Conservation (phyloP, 1,284 basidiomycete species). For the Fomitiporia mediterranea region DNA sequence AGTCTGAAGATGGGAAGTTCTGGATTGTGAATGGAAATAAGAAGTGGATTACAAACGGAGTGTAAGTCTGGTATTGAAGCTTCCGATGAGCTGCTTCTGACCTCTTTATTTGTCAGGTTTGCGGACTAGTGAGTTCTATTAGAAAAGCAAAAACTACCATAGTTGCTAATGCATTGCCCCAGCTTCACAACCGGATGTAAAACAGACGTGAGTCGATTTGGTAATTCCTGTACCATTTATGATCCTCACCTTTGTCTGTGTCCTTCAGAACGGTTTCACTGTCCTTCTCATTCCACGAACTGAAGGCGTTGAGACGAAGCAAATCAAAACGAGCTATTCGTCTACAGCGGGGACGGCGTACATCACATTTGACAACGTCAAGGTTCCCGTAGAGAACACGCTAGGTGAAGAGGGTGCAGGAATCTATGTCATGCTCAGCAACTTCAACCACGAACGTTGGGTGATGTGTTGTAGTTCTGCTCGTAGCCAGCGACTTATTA, state of each 20-base stretch:
- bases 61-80: slow-evolving; percentile 31
- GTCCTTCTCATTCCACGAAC: slow-evolving; percentile 77
- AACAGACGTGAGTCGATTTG: slow-evolving; percentile 41
- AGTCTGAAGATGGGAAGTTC: slow-evolving; percentile 78
- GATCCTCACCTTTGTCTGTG: neutral
- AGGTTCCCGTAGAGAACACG: slow-evolving; percentile 82
- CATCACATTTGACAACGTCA: slow-evolving; percentile 85
- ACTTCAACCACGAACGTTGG: slow-evolving; percentile 73
- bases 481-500: slow-evolving; percentile 48
- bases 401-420: slow-evolving; percentile 82
- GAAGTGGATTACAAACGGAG: slow-evolving; percentile 83
- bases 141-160: slow-evolving; percentile 32
- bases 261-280: slow-evolving; percentile 68
- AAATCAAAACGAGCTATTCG: slow-evolving; percentile 83
- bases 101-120: slow-evolving; percentile 25
- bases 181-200: slow-evolving; percentile 64
- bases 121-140: slow-evolving; percentile 31
- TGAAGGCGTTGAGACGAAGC: slow-evolving; percentile 78
- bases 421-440: slow-evolving; percentile 72
- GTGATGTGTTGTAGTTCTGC: slow-evolving; percentile 67
- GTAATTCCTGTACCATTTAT: neutral
- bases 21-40: slow-evolving; percentile 84
- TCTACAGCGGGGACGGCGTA: slow-evolving; percentile 77
- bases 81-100: neutral
- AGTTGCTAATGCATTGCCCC: slow-evolving; percentile 30